Evolutionary conservation across 345 rosid species (phyloP).

Genomic region (Hibiscus tridactylites): DNA sequence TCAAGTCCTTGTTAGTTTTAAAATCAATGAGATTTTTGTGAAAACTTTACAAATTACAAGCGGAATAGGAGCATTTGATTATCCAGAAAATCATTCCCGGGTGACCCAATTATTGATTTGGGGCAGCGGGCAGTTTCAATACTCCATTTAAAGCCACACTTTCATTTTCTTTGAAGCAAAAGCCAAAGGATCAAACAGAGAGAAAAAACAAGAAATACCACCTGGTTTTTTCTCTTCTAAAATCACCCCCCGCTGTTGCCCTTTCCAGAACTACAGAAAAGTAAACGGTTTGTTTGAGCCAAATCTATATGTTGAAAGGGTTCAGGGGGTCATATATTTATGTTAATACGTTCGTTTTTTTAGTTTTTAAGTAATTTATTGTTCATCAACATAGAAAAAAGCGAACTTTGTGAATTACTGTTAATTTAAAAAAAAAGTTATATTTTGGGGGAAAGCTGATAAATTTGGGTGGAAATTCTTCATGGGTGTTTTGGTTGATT

Average conservation of each 20-base stretch:
- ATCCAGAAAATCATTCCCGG: neutral
- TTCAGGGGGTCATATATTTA: neutral
- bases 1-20: no score
- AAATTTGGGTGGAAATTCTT: neutral
- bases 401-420: neutral
- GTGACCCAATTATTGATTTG: neutral
- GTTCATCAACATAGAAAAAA: neutral
- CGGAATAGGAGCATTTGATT: no score
- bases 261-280: neutral
- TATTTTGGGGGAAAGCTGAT: neutral
- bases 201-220: neutral
- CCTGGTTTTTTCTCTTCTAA: neutral
- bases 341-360: neutral
- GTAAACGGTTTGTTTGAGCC: neutral
- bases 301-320: neutral
- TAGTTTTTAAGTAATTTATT: neutral
- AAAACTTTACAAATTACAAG: no score
- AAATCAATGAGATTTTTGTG: no score
- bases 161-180: neutral
- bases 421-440: neutral
- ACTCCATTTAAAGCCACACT: neutral
- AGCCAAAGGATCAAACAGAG: neutral
- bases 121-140: neutral
- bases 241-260: neutral
- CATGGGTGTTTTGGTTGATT: slow-evolving; percentile 50